Percentiles rank a stretch among this genome's conserved stretches.
Conservation (phyloP, 768 basidiomycete species). For the Trametes cubensis region DNA sequence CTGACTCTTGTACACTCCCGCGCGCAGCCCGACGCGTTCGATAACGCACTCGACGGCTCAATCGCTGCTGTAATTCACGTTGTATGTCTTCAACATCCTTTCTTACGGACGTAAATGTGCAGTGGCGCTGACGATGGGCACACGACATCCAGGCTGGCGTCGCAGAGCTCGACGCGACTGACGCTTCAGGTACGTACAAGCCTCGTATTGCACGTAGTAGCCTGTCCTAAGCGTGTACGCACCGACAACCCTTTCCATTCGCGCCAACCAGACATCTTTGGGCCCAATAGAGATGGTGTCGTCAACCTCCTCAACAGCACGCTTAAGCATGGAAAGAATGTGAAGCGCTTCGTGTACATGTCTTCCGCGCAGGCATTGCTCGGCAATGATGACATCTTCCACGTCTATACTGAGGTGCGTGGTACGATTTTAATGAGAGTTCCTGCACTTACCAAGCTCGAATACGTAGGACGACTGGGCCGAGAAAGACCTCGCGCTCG, state of each 20-base stretch:
- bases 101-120: neutral
- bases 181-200: conserved; percentile 1
- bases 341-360: conserved; percentile 67
- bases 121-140: conserved; percentile 73
- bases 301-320: conserved; percentile 61
- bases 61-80: conserved; percentile 55
- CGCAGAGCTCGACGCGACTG: conserved; percentile 55
- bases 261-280: conserved; percentile 58
- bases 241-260: conserved; percentile 56
- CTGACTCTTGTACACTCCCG: neutral
- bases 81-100: conserved; percentile 44
- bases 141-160: conserved; percentile 69
- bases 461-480: conserved; percentile 43
- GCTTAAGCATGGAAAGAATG: conserved; percentile 49
- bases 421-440: too few relatives aligned
- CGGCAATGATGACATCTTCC: conserved; percentile 28
- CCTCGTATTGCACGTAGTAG: too few relatives aligned
- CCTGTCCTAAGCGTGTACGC: too few relatives aligned
- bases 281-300: conserved; percentile 77
- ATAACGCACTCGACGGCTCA: conserved; percentile 66
- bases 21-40: conserved; percentile 64
- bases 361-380: conserved; percentile 55
- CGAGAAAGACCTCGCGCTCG: conserved; percentile 30
- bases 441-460: neutral
- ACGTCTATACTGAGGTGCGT: conserved; percentile 46